These are phyloP conservation scores for Tolypocladium amazonense DNA, from an alignment of 2,329 filamentous ascomycete species.

Conservation along the genomic window DNA sequence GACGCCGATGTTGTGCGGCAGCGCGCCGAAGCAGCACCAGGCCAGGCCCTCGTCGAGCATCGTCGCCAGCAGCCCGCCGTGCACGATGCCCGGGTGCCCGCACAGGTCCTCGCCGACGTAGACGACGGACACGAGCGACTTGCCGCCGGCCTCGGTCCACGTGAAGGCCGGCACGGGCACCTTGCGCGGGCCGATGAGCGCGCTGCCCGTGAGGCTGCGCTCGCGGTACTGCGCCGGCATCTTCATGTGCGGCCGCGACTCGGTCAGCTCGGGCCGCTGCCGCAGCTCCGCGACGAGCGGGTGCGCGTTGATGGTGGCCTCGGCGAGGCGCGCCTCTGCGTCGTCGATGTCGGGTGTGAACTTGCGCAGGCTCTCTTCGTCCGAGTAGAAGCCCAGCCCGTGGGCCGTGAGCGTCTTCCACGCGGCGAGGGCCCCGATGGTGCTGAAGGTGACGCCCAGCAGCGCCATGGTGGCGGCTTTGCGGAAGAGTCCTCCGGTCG, in stretches of 20 bases:
- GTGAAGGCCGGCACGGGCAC: slow-evolving; percentile 73
- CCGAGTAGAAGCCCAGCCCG: slow-evolving; percentile 32
- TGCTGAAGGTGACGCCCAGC: slow-evolving; percentile 18
- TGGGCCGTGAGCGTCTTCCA: slow-evolving; percentile 23
- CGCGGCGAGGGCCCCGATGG: slow-evolving; percentile 21
- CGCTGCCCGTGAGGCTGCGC: slow-evolving; percentile 74
- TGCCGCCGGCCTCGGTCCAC: slow-evolving; percentile 63
- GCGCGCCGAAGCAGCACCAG: slow-evolving; percentile 74
- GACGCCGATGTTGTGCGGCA: slow-evolving; percentile 77
- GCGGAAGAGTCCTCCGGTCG: slow-evolving; percentile 6
- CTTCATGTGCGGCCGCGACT: slow-evolving; percentile 79
- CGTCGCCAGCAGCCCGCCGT: slow-evolving; percentile 86
- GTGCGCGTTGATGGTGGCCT: slow-evolving; percentile 65
- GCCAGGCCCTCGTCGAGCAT: slow-evolving; percentile 85
- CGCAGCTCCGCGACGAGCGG: slow-evolving; percentile 64
- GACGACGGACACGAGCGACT: slow-evolving; percentile 58
- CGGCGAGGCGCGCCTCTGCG: slow-evolving; percentile 47
- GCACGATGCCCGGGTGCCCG: slow-evolving; percentile 82
- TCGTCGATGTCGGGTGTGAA: slow-evolving; percentile 44
- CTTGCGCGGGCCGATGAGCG: slow-evolving; percentile 62
- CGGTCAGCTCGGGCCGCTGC: slow-evolving; percentile 52
- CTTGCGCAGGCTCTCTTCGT: slow-evolving; percentile 61
- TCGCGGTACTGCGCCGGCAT: slow-evolving; percentile 60
- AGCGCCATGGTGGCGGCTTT: slow-evolving; percentile 14
- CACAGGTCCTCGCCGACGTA: slow-evolving; percentile 74